Conservation (phyloP, 805 yeast genomes). For the Wickerhamiella qilinensis region DNA sequence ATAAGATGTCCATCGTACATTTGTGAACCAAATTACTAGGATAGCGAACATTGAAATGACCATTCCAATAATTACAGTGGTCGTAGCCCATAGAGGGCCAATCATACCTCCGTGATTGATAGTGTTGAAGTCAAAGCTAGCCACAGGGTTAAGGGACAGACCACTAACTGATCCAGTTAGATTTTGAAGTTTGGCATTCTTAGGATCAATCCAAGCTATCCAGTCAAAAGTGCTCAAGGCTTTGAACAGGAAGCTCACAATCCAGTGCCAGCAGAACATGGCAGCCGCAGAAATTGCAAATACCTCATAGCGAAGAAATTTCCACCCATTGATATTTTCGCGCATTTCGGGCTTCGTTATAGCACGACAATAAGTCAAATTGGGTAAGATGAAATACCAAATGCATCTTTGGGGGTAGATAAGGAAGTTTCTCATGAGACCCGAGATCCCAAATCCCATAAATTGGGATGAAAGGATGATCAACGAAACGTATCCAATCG, state of each 20-base stretch:
- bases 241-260: slow-evolving; percentile 47
- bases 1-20: slow-evolving; percentile 34
- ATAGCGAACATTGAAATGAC: slow-evolving; percentile 12
- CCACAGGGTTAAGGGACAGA: slow-evolving; percentile 37
- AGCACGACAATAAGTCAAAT: slow-evolving; percentile 33
- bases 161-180: slow-evolving; percentile 34
- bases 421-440: slow-evolving; percentile 40
- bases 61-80: slow-evolving; percentile 22
- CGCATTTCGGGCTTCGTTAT: slow-evolving; percentile 26
- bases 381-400: slow-evolving; percentile 39
- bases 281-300: slow-evolving; percentile 29
- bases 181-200: slow-evolving; percentile 31
- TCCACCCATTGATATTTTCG: slow-evolving; percentile 43
- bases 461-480: slow-evolving; percentile 40
- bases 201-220: slow-evolving; percentile 43
- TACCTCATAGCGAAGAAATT: slow-evolving; percentile 32
- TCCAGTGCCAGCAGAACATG: slow-evolving; percentile 43
- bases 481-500: slow-evolving; percentile 36
- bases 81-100: slow-evolving; percentile 28
- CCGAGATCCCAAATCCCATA: slow-evolving; percentile 54
- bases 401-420: slow-evolving; percentile 35
- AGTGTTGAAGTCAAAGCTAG: slow-evolving; percentile 34
- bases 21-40: slow-evolving; percentile 28
- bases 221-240: slow-evolving; percentile 48
- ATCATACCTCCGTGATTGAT: slow-evolving; percentile 25